Evolutionary conservation across 2,329 filamentous ascomycete genomes (phyloP), one percentile per base, ranked within the genome.

Genomic region (Neonectria faginata): DNA sequence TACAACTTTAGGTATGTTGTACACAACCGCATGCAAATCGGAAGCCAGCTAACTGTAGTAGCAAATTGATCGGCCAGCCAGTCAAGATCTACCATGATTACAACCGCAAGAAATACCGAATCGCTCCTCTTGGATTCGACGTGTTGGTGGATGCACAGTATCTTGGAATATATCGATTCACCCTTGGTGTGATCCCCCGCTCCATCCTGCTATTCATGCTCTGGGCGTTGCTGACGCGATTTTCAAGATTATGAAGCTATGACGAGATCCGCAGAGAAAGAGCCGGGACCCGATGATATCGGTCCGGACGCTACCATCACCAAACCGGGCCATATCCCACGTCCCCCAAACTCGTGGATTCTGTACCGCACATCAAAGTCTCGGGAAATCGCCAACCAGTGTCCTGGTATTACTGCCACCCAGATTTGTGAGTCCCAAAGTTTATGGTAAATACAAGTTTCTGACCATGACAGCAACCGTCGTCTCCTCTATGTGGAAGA

Each of bases 341-440:
- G 75, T 5, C 75, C 76, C 3, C 67, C 70, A 39, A 79, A 79
- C 50, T 68, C 71, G 31, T 79, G 73, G 72, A 78, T 78, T 47
- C 66, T 79, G 2, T 79, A 78, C 52, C 75, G 77, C 12, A 72
- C 76, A 29, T 64, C 73, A 7, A 73, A 73, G 12, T 73, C 71
- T 3, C 64, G 66, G 11, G 65, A 72, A 25, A 56, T 79, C 25
- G 68, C 62, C 11, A 59, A 69, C 12, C 59, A 60, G 8, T 62
- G 74, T 52, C 70, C 74, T 7, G 66, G 64, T 0, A 68, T 76
- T n/a, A 75, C 73, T 7, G 74, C 73, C 3, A 68, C 69, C 1
- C 70, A 76, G 27, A 70, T 79, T 20, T 78, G 77, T 79, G 67
- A 61, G 77, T 70, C 25, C 48, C 25, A 18, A 12, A 3, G 18